Conservation (phyloP, 2,329 filamentous ascomycete species). For the Fusarium continuum region DNA sequence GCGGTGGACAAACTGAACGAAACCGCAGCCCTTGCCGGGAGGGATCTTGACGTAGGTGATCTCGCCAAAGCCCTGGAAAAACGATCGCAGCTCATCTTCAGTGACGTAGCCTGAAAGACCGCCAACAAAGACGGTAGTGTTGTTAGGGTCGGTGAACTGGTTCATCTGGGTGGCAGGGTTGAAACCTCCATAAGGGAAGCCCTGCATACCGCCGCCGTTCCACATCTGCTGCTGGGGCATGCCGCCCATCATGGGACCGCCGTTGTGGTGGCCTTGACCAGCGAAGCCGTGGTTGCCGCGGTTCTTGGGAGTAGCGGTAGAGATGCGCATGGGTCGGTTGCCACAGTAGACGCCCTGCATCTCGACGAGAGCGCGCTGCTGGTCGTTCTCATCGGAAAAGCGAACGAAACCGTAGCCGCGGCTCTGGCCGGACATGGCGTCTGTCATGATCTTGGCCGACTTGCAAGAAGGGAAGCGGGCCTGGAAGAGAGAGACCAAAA, state of each 20-base stretch:
- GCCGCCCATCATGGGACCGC: slow-evolving; percentile 57
- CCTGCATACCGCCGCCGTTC: slow-evolving; percentile 42
- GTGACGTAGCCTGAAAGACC: slow-evolving; percentile 98
- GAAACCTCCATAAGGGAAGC: slow-evolving; percentile 55
- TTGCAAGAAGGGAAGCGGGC: slow-evolving; percentile 97
- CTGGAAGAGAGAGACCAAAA: slow-evolving; percentile 96
- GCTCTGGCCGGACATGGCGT: slow-evolving; percentile 96
- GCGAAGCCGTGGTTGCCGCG: slow-evolving; percentile 55
- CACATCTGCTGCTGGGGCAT: slow-evolving; percentile 58
- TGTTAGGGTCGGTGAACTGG: slow-evolving; percentile 99
- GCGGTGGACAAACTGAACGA: slow-evolving; percentile 98
- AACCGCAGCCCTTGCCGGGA: slow-evolving; percentile 97
- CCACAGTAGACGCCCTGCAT: slow-evolving; percentile 99
- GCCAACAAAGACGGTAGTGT: slow-evolving; percentile 98
- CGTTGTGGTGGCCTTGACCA: slow-evolving; percentile 55
- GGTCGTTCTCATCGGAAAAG: slow-evolving; percentile 94
- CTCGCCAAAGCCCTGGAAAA: slow-evolving; percentile 99
- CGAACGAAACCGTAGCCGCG: slow-evolving; percentile 98
- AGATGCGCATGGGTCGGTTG: slow-evolving; percentile 98
- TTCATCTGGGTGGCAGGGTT: slow-evolving; percentile 78
- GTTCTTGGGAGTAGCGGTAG: slow-evolving; percentile 97
- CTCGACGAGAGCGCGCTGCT: slow-evolving; percentile 93
- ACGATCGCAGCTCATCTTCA: slow-evolving; percentile 98
- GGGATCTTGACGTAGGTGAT: slow-evolving; percentile 99
- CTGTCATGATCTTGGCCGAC: slow-evolving; percentile 99